phyloP scores from a whole-genome alignment of 2,329 filamentous ascomycete genomes.

The Diaporthe sp. region DNA sequence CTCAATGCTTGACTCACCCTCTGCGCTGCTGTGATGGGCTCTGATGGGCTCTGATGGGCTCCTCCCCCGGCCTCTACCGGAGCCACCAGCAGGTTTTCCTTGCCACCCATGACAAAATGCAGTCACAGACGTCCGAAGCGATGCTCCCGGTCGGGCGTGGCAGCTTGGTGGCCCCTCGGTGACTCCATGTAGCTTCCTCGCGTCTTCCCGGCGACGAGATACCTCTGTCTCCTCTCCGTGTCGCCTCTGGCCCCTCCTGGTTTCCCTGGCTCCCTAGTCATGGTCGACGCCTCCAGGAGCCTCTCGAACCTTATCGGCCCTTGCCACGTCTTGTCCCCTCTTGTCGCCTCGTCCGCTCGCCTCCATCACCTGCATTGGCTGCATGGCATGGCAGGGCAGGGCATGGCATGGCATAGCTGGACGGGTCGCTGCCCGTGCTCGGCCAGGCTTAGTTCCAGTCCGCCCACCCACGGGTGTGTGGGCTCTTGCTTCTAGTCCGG shows the following conservation, averaged over 20 bases:
- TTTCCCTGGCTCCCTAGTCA: slow-evolving; percentile 1
- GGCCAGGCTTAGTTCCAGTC: slow-evolving; percentile 16
- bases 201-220: background rate
- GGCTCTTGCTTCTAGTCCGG: slow-evolving; percentile 16
- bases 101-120: slow-evolving; percentile 2
- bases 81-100: background rate
- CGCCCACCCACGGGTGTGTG: background rate
- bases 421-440: slow-evolving; percentile 21
- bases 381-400: background rate
- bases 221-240: background rate
- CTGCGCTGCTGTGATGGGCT: background rate
- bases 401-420: slow-evolving; percentile 4
- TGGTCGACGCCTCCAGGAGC: background rate
- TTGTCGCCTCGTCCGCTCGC: slow-evolving; percentile 11
- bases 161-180: background rate
- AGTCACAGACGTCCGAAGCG: slow-evolving; percentile 20
- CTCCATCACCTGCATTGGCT: background rate
- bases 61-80: background rate
- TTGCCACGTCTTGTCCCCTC: slow-evolving; percentile 27
- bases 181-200: slow-evolving; percentile 4
- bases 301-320: slow-evolving; percentile 22
- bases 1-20: slow-evolving; percentile 46
- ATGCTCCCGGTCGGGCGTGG: slow-evolving; percentile 13
- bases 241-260: background rate
- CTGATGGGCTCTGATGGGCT: background rate